phyloP scores from a whole-genome alignment of 1,284 basidiomycete species.

The Papiliotrema nemorosa region DNA sequence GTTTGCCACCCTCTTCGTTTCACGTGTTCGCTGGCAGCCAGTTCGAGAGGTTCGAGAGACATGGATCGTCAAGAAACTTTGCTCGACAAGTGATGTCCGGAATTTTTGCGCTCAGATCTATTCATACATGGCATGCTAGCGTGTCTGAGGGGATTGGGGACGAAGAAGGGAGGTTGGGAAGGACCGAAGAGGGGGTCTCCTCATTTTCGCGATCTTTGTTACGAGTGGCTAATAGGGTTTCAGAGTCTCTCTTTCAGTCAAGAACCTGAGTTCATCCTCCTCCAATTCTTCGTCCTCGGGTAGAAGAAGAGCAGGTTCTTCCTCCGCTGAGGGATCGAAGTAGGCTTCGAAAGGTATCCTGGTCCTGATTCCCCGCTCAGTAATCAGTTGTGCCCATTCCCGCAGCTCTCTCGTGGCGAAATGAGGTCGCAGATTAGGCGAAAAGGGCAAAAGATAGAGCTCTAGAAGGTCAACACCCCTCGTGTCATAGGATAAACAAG shows the following conservation, averaged over 20 bases:
- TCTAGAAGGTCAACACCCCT: slow-evolving; percentile 55
- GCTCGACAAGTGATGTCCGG: no score
- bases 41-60: no score
- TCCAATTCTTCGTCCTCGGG: slow-evolving; percentile 26
- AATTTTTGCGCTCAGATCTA: no score
- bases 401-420: slow-evolving; percentile 68
- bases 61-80: no score
- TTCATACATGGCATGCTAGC: no score
- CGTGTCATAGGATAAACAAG: not conserved
- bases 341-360: slow-evolving; percentile 64
- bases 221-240: slow-evolving; percentile 47
- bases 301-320: slow-evolving; percentile 43
- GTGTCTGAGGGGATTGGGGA: no score
- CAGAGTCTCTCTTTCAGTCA: slow-evolving; percentile 33
- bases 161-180: no score
- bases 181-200: no score
- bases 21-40: no score
- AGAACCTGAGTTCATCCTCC: slow-evolving; percentile 39
- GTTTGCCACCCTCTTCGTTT: no score
- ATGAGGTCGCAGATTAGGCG: slow-evolving; percentile 59
- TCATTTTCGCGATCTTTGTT: no score
- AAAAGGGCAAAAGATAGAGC: slow-evolving; percentile 81
- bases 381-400: slow-evolving; percentile 70
- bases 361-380: slow-evolving; percentile 72
- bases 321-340: slow-evolving; percentile 38